Percentiles rank a stretch among this genome's conserved stretches.
Conservation (phyloP, 306 rosid species). For the Quercus suber region DNA sequence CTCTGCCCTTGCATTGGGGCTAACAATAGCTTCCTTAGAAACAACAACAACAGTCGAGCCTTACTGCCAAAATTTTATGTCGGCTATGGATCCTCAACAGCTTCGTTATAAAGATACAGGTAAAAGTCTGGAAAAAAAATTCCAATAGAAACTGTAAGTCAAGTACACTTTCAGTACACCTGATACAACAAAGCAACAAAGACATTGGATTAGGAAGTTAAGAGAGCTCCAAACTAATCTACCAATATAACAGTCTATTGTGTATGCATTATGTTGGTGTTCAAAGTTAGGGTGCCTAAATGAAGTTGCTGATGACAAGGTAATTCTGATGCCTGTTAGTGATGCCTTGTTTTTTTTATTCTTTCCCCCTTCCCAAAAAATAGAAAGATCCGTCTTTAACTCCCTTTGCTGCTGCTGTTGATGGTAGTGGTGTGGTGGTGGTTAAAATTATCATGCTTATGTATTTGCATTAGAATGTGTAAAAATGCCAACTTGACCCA, state of each 20-base stretch:
- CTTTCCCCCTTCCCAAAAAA: too few relatives aligned
- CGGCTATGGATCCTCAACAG: background rate
- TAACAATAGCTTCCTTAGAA: slow-evolving; percentile 26
- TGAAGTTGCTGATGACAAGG: background rate
- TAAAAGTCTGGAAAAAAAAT: slow-evolving; percentile 18
- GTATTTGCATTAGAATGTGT: background rate
- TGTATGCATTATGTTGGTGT: background rate
- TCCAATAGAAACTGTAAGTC: slow-evolving; percentile 27
- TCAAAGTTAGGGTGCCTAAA: background rate
- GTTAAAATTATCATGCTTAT: background rate
- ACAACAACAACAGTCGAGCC: too few relatives aligned
- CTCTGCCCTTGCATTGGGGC: slow-evolving; percentile 94
- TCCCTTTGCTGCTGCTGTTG: background rate
- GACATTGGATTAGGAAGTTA: slow-evolving; percentile 14
- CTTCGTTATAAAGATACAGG: slow-evolving; percentile 22
- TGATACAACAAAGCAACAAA: slow-evolving; percentile 37
- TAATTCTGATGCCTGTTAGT: background rate
- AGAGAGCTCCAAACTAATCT: background rate
- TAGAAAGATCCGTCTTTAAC: too few relatives aligned
- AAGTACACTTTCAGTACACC: slow-evolving; percentile 26
- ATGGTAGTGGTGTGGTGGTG: background rate
- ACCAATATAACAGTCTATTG: background rate
- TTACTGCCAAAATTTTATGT: too few relatives aligned
- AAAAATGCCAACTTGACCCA: background rate
- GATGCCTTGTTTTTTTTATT: too few relatives aligned